Percentiles rank a stretch among this genome's conserved stretches.
phyloP scores from a whole-genome alignment of 108 stramenopile genomes.

The Nannochloropsis oceanica region DNA sequence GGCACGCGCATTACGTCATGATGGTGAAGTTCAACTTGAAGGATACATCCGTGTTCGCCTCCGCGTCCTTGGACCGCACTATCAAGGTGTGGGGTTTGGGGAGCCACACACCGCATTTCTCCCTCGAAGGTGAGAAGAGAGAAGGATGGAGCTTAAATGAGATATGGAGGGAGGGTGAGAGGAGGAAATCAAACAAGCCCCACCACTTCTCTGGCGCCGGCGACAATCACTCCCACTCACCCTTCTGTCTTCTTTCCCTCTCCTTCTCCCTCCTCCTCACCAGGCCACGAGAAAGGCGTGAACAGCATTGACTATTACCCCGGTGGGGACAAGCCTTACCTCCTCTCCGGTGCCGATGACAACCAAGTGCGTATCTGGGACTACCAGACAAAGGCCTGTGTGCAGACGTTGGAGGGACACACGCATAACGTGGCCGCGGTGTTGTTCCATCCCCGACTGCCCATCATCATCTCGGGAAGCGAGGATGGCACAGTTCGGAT shows the following conservation, averaged over 20 bases:
- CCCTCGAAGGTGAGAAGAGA: slow-evolving; percentile 56
- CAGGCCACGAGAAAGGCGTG: slow-evolving; percentile 84
- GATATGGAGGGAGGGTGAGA: not conserved
- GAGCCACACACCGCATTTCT: slow-evolving; percentile 75
- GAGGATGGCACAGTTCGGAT: slow-evolving; percentile 97
- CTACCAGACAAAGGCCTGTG: slow-evolving; percentile 55
- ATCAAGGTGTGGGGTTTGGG: slow-evolving; percentile 94
- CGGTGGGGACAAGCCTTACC: slow-evolving; percentile 95
- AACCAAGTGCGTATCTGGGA: slow-evolving; percentile 90
- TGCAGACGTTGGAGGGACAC: slow-evolving; percentile 95
- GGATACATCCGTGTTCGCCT: slow-evolving; percentile 97
- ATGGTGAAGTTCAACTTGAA: slow-evolving; percentile 97
- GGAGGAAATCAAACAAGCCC: not conserved
- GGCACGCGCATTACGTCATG: slow-evolving; percentile 99
- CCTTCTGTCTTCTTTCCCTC: not conserved
- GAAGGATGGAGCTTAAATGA: not conserved
- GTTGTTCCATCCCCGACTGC: slow-evolving; percentile 94
- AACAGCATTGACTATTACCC: slow-evolving; percentile 98
- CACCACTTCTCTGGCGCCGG: not conserved
- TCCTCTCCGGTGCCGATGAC: slow-evolving; percentile 87
- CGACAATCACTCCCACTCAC: too few species aligned
- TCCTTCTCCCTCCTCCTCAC: not conserved
- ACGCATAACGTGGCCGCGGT: slow-evolving; percentile 91
- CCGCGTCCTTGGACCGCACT: slow-evolving; percentile 81
- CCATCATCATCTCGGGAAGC: slow-evolving; percentile 82